Evolutionary conservation across 345 rosid species (phyloP).

Genomic region (Rhodomyrtus tomentosa): DNA sequence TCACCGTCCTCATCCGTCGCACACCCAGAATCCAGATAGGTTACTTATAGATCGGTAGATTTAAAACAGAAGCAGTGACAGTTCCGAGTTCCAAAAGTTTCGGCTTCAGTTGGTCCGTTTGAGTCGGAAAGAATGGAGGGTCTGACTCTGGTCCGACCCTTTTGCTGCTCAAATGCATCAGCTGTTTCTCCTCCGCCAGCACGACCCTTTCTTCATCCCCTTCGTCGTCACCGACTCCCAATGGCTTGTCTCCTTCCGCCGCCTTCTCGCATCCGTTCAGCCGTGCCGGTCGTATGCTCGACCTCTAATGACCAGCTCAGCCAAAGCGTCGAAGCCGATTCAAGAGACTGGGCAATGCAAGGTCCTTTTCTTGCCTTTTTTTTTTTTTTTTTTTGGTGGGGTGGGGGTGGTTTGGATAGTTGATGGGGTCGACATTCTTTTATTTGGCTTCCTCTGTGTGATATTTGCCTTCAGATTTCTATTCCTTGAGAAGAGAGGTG

Average conservation of each 20-base stretch:
- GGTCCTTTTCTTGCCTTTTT: slow-evolving; percentile 20
- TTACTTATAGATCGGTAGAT: background rate
- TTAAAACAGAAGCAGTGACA: background rate
- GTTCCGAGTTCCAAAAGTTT: background rate
- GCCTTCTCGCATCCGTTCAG: background rate
- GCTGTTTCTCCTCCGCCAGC: background rate
- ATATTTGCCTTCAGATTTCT: slow-evolving; percentile 47
- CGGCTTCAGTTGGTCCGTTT: background rate
- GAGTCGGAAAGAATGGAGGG: background rate
- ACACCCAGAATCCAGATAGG: background rate
- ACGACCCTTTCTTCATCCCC: background rate
- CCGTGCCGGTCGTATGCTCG: slow-evolving; percentile 28
- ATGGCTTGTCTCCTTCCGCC: background rate
- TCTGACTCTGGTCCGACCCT: background rate
- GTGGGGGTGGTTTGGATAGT: background rate
- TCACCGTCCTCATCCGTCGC: background rate
- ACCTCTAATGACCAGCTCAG: slow-evolving; percentile 42
- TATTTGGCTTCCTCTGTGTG: background rate
- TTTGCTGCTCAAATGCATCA: background rate
- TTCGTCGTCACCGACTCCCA: background rate
- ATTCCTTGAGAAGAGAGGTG: slow-evolving; percentile 70
- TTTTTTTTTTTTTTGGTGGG: background rate
- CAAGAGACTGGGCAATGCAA: slow-evolving; percentile 71
- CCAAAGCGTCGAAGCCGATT: slow-evolving; percentile 24
- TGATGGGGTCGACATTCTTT: background rate